Evolutionary conservation across 306 rosid genomes (phyloP).

Genomic region (Abrus precatorius): DNA sequence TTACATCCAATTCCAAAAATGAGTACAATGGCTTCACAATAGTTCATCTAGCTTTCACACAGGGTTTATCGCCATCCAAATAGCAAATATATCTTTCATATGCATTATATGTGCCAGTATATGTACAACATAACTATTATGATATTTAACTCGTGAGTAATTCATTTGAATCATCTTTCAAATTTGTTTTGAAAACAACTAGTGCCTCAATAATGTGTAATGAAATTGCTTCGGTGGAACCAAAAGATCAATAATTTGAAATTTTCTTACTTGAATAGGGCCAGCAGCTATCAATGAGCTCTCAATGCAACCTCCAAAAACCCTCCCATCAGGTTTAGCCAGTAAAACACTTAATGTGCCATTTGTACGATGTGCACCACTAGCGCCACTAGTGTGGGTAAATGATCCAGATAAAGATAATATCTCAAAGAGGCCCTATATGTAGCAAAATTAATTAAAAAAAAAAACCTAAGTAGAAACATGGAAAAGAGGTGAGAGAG

Average conservation of each 20-base stretch:
- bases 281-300: conserved; percentile 61
- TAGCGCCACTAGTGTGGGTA: background rate
- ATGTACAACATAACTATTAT: background rate
- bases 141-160: background rate
- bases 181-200: background rate
- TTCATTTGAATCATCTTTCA: conserved; percentile 9
- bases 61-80: conserved; percentile 19
- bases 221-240: background rate
- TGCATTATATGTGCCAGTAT: background rate
- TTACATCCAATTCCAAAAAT: background rate
- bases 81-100: conserved; percentile 12
- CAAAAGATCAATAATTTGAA: background rate
- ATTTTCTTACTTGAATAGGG: conserved; percentile 59
- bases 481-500: background rate
- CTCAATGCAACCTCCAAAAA: conserved; percentile 64
- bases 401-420: conserved; percentile 58
- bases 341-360: conserved; percentile 49
- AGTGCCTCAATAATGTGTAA: conserved; percentile 4
- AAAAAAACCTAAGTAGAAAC: background rate
- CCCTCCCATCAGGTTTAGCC: conserved; percentile 51
- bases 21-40: too few relatives aligned
- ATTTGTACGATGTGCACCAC: conserved; percentile 1
- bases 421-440: conserved; percentile 72
- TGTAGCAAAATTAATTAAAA: background rate
- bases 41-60: background rate